These are phyloP conservation scores for Aureobasidium lini DNA, from an alignment of 2,329 filamentous ascomycete species.

Conservation along the genomic window DNA sequence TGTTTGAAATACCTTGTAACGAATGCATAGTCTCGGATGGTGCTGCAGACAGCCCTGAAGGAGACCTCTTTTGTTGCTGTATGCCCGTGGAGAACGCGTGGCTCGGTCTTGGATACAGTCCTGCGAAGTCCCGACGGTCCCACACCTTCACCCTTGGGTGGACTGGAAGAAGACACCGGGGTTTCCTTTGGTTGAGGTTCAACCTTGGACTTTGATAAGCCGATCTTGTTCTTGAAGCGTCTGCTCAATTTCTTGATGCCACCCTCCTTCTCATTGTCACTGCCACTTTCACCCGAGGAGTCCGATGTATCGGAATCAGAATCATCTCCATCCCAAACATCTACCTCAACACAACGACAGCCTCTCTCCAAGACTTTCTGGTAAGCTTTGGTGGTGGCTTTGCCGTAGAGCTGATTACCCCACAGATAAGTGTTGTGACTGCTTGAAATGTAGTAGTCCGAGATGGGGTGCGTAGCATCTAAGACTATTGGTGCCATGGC, in stretches of 20 bases:
- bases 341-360: slow-evolving; percentile 88
- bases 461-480: slow-evolving; percentile 49
- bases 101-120: slow-evolving; percentile 18
- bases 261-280: slow-evolving; percentile 24
- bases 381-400: slow-evolving; percentile 71
- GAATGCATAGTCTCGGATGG: slow-evolving; percentile 74
- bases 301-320: slow-evolving; percentile 19
- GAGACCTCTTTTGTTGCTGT: slow-evolving; percentile 79
- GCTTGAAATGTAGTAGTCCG: slow-evolving; percentile 89
- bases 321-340: slow-evolving; percentile 76
- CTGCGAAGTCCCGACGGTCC: not conserved
- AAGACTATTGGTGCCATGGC: slow-evolving; percentile 36
- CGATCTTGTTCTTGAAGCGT: slow-evolving; percentile 24
- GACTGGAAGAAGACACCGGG: not conserved
- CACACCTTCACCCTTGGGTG: slow-evolving; percentile 7
- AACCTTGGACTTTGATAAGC: slow-evolving; percentile 17
- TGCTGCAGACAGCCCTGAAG: slow-evolving; percentile 78
- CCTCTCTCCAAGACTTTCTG: slow-evolving; percentile 65
- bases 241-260: slow-evolving; percentile 28
- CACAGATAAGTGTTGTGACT: slow-evolving; percentile 92
- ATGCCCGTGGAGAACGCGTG: slow-evolving; percentile 42
- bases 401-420: slow-evolving; percentile 76
- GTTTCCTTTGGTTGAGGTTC: slow-evolving; percentile 15
- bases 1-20: slow-evolving; percentile 32
- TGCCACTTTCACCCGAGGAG: slow-evolving; percentile 14